phyloP scores from a whole-genome alignment of 2,329 filamentous ascomycete species.

The Phaeophleospora eucalypticola region DNA sequence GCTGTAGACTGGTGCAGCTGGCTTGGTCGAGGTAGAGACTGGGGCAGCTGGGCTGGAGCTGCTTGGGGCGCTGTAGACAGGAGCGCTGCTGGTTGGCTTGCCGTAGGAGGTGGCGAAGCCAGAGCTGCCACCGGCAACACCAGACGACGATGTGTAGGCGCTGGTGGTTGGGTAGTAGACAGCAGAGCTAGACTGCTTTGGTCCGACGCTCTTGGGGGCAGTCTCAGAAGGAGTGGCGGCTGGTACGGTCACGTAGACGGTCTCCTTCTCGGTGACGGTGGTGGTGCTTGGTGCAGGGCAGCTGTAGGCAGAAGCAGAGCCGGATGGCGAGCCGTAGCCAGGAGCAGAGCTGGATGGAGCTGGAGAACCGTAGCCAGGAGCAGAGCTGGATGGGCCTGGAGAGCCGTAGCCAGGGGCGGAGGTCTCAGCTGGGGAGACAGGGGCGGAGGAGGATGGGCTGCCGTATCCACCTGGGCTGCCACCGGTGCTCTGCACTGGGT shows the following conservation, averaged over 20 bases:
- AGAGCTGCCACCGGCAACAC: slow-evolving; percentile 10
- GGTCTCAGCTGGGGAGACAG: background rate
- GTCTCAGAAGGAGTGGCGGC: slow-evolving; percentile 10
- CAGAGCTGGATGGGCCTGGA: background rate
- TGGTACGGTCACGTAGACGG: slow-evolving; percentile 27
- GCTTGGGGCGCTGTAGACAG: slow-evolving; percentile 7
- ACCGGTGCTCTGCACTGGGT: slow-evolving; percentile 21
- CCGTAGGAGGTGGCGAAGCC: slow-evolving; percentile 14
- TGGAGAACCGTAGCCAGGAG: slow-evolving; percentile 5
- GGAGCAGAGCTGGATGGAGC: background rate
- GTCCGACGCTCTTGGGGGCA: slow-evolving; percentile 14
- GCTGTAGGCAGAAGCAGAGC: slow-evolving; percentile 8
- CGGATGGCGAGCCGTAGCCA: slow-evolving; percentile 8
- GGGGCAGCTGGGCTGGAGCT: slow-evolving; percentile 5
- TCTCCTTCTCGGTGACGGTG: slow-evolving; percentile 34
- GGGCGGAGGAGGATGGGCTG: background rate
- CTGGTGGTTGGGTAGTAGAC: slow-evolving; percentile 19
- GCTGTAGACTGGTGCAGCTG: slow-evolving; percentile 5
- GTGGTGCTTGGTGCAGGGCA: slow-evolving; percentile 25
- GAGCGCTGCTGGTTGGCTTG: slow-evolving; percentile 11
- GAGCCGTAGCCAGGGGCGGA: slow-evolving; percentile 9
- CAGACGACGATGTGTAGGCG: slow-evolving; percentile 9
- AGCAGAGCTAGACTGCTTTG: slow-evolving; percentile 21
- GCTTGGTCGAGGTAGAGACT: slow-evolving; percentile 1
- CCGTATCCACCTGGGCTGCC: slow-evolving; percentile 13